phyloP scores from a whole-genome alignment of 805 yeast species.

The Debaryomyces castellii region DNA sequence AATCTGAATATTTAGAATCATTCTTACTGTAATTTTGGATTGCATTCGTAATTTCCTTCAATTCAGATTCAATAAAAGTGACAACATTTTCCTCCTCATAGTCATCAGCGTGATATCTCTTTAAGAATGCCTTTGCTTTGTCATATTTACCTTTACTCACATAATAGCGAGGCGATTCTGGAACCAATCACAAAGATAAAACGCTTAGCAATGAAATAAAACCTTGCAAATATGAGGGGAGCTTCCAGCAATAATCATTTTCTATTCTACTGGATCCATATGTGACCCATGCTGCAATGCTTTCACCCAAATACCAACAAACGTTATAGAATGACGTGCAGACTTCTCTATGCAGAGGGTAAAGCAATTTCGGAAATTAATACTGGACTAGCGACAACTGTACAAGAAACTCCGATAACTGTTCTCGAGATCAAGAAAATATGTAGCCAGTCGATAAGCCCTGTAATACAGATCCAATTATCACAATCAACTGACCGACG shows the following conservation, averaged over 20 bases:
- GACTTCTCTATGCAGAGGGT: constrained; percentile 23
- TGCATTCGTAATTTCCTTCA: no score
- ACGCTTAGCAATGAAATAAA: no score
- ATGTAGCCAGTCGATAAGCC: constrained; percentile 19
- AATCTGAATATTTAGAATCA: constrained; percentile 36
- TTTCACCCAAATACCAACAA: constrained; percentile 53
- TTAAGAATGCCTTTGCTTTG: constrained; percentile 21
- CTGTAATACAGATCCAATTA: constrained; percentile 57
- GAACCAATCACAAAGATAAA: constrained; percentile 35
- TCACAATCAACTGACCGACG: constrained; percentile 53
- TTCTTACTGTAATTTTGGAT: constrained; percentile 39
- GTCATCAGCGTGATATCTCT: not conserved
- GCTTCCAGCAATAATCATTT: no score
- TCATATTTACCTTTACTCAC: constrained; percentile 40
- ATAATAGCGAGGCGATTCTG: constrained; percentile 51
- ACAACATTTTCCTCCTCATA: constrained; percentile 9
- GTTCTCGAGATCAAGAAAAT: constrained; percentile 57
- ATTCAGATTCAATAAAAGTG: no score
- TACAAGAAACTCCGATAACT: constrained; percentile 65
- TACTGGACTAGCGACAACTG: constrained; percentile 42
- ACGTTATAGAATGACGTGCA: constrained; percentile 61
- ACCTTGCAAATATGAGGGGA: no score
- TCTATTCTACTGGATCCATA: constrained; percentile 40
- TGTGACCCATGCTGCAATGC: constrained; percentile 51
- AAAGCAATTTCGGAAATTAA: no score